A percentile compares a stretch with the other conserved stretches of the same genome.
These are phyloP conservation scores for Trametes maxima DNA, from an alignment of 768 basidiomycete genomes.

Conservation along the genomic window DNA sequence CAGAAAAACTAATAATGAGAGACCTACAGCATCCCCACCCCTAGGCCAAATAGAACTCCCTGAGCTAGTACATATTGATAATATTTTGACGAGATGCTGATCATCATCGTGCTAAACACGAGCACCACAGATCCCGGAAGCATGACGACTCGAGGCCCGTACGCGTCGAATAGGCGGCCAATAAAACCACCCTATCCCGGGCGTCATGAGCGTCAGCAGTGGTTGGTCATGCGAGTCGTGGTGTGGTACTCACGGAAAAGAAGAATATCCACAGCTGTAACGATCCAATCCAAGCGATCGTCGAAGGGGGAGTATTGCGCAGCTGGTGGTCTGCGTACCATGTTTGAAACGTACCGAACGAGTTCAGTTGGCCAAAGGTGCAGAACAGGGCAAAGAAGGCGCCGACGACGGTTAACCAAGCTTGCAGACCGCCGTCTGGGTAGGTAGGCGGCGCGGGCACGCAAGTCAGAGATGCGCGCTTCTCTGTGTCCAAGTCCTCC, in stretches of 20 bases:
- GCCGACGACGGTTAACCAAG: constrained; percentile 60
- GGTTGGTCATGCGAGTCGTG: background rate
- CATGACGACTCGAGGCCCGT: constrained; percentile 59
- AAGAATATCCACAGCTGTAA: constrained; percentile 72
- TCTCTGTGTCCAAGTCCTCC: background rate
- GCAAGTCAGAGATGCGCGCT: background rate
- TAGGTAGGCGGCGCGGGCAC: background rate
- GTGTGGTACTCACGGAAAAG: constrained; percentile 53
- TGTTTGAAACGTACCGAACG: constrained; percentile 72
- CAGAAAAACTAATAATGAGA: background rate
- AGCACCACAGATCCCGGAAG: constrained; percentile 51
- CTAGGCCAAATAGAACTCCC: constrained; percentile 64
- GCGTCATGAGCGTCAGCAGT: background rate
- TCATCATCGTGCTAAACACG: constrained; percentile 55
- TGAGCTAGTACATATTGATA: constrained; percentile 65
- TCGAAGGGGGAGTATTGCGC: constrained; percentile 48
- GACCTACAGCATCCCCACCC: constrained; percentile 63
- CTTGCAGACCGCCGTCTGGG: constrained; percentile 35
- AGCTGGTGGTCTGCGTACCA: constrained; percentile 70
- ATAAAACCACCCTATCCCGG: constrained; percentile 56
- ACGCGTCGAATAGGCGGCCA: constrained; percentile 60
- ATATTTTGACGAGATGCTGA: constrained; percentile 56
- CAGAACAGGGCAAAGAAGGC: constrained; percentile 68
- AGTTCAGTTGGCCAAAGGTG: constrained; percentile 70
- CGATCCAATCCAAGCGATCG: constrained; percentile 71